These are phyloP conservation scores for Dothidotthia symphoricarpi DNA, from an alignment of 2,329 filamentous ascomycete species.

Conservation along the genomic window DNA sequence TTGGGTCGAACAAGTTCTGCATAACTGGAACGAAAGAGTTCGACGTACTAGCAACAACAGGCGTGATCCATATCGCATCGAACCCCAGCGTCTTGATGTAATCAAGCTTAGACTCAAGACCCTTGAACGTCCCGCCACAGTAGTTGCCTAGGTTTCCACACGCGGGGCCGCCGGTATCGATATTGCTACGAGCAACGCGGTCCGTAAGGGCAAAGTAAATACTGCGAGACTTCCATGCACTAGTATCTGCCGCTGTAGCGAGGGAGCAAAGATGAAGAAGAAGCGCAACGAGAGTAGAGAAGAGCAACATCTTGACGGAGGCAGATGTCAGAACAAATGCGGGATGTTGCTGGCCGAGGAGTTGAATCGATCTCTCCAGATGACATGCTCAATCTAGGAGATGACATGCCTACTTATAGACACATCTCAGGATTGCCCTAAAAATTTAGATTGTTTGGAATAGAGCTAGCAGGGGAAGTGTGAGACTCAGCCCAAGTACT, in stretches of 20 bases:
- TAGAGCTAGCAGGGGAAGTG: no score
- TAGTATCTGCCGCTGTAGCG: conserved; percentile 30
- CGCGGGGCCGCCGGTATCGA: conserved; percentile 30
- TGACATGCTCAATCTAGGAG: no score
- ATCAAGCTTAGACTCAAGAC: conserved; percentile 50
- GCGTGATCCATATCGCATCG: conserved; percentile 51
- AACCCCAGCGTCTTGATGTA: conserved; percentile 54
- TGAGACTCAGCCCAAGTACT: no score
- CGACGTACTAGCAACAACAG: conserved; percentile 32
- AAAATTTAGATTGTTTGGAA: no score
- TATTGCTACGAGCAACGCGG: conserved; percentile 36
- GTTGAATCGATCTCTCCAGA: no score
- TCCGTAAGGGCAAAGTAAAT: conserved; percentile 42
- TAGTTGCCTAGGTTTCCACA: conserved; percentile 41
- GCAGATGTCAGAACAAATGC: no score
- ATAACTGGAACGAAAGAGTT: background rate
- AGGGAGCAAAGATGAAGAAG: conserved; percentile 20
- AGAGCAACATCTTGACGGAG: conserved; percentile 17
- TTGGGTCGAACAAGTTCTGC: background rate
- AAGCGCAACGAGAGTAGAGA: conserved; percentile 12
- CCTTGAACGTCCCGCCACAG: conserved; percentile 54
- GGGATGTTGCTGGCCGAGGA: no score
- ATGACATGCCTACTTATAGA: no score
- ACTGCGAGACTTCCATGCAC: conserved; percentile 39
- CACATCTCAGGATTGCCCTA: no score